Percentiles rank a stretch among this genome's conserved stretches.
Conservation (phyloP, 1,284 basidiomycete species). For the Moesziomyces aphidis region DNA sequence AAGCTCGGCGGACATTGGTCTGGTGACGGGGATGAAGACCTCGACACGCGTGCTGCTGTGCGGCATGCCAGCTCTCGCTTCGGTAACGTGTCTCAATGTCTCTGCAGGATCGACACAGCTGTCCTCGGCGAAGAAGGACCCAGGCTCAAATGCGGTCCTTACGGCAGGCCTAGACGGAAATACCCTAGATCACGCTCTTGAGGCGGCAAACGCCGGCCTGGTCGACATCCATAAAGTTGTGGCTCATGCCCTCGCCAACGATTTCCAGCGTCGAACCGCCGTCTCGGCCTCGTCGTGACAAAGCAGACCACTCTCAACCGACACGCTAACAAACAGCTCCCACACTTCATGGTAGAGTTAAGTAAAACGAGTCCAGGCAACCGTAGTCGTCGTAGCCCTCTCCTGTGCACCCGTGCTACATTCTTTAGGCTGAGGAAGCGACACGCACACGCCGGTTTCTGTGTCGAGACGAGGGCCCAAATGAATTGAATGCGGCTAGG, state of each 20-base stretch:
- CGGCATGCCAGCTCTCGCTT: constrained; percentile 90
- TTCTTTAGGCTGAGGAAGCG: no score
- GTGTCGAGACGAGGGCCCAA: not conserved
- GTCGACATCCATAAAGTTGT: constrained; percentile 50
- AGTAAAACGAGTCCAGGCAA: no score
- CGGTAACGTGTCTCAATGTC: constrained; percentile 72
- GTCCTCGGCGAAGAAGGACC: no score
- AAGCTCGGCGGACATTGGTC: constrained; percentile 75
- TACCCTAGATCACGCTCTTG: constrained; percentile 24
- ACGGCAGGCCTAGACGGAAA: constrained; percentile 18
- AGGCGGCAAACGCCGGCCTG: constrained; percentile 21
- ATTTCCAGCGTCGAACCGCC: constrained; percentile 35
- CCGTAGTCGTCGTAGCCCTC: no score
- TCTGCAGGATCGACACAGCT: constrained; percentile 21
- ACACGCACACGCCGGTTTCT: no score
- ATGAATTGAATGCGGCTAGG: not conserved
- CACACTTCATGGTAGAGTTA: no score
- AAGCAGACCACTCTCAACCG: not conserved
- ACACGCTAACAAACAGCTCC: not conserved
- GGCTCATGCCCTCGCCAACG: constrained; percentile 32
- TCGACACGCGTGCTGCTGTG: constrained; percentile 74
- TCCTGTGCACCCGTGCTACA: no score
- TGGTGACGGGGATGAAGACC: constrained; percentile 68
- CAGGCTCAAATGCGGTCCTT: not conserved
- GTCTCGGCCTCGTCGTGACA: constrained; percentile 3